A percentile compares a stretch with the other conserved stretches of the same genome.
These are phyloP conservation scores for Podila epigama DNA, from an alignment of 192 early-diverging fungal species.

Conservation along the genomic window DNA sequence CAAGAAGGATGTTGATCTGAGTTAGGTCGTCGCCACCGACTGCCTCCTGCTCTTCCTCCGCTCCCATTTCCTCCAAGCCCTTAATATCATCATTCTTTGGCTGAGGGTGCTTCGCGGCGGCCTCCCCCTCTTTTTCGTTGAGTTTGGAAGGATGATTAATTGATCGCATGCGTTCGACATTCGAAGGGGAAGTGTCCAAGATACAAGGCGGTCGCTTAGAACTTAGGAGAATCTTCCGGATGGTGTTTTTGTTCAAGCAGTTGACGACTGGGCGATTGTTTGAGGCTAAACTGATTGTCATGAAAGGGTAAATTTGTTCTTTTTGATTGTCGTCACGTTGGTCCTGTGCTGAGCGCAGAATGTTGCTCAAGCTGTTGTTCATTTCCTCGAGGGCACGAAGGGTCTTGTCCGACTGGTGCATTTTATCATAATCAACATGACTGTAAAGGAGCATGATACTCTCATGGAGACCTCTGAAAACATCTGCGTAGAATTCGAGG, in stretches of 20 bases:
- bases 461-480: background rate
- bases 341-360: too few relatives aligned
- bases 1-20: background rate
- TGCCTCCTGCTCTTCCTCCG: background rate
- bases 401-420: background rate
- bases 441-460: background rate
- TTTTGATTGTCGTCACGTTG: too few relatives aligned
- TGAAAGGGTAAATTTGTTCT: too few relatives aligned
- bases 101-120: too few relatives aligned
- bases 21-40: too few relatives aligned
- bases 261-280: background rate
- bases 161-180: background rate
- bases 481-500: background rate
- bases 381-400: too few relatives aligned
- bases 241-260: background rate
- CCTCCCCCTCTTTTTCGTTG: background rate
- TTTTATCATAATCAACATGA: background rate
- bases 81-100: too few relatives aligned
- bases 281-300: background rate
- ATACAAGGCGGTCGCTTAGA: background rate
- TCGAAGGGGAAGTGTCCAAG: background rate
- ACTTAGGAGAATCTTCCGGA: background rate
- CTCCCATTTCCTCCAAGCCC: background rate
- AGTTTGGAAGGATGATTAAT: background rate
- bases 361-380: background rate